Base-by-base conservation (phyloP, 1,284 basidiomycete genomes). In the Laetiporus sulphureus region DNA sequence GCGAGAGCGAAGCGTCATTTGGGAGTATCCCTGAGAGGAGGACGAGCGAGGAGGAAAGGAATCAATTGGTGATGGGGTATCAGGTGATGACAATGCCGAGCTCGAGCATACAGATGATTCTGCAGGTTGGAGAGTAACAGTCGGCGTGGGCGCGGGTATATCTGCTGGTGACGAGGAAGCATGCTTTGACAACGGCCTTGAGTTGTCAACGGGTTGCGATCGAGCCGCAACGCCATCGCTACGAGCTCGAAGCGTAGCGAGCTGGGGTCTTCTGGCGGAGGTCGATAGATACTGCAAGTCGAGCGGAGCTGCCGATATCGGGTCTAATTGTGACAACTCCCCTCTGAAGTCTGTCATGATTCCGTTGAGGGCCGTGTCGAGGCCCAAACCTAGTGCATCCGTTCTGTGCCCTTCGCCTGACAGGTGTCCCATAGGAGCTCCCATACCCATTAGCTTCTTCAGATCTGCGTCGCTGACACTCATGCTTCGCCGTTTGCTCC, bases 271-370 rank as follows among this genome's bases (percentile, higher is more conserved):
- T 45, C 72, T 71, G 27, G 67, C 62, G 40, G 79, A 71, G 2
- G 71, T 74, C 5, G 76, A 73, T 16, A 81, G 82, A 57, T 83
- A 79, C 44, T 64, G 69, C 40, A 87, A 71, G 55, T 80, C 79
- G 46, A 85, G 62, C 18, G 65, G 52, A 36, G 73, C 64, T 21
- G 64, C 57, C 31, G 73, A 67, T 29, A 70, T 66, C 33, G 77
- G 69, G 49, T 82, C 83, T 45, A 85, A 63, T 47, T 79, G 71
- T 44, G 73, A 75, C 38, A 86, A 66, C 60, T 82, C 74, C 42
- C 79, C 82, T 61, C 75, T 72, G 60, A 88, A 79, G 48, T 86
- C 78, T 49, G 71, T 73, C 41, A 87, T 63, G 45, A 88, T 74
- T 20, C 76, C 77, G 54, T 69, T 69, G 24, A 82, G 60, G n/a